Evolutionary conservation across 1,284 basidiomycete species (phyloP).

Genomic region (Chondrostereum purpureum): DNA sequence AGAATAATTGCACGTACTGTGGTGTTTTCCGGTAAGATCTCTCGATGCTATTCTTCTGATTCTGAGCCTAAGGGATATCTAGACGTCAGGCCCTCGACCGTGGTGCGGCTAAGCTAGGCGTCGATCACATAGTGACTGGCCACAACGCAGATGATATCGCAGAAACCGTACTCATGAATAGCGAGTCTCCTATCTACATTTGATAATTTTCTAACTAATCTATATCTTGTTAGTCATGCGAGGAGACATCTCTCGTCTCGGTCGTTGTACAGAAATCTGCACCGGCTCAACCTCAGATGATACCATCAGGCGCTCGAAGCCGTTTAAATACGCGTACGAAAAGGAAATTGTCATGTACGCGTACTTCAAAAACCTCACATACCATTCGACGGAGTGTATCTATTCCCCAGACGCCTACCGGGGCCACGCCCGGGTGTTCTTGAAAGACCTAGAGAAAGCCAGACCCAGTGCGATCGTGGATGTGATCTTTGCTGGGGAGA

Average conservation of each 20-base stretch:
- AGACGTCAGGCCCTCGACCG: conserved; percentile 88
- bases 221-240: conserved; percentile 89
- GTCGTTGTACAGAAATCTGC: conserved; percentile 90
- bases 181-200: no score
- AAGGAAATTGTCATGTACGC: conserved; percentile 99
- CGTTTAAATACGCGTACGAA: conserved; percentile 99
- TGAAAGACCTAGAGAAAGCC: conserved; percentile 93
- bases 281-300: conserved; percentile 76
- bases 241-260: conserved; percentile 92
- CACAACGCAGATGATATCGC: conserved; percentile 99
- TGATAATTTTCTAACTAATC: no score
- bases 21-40: conserved; percentile 74
- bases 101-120: conserved; percentile 82
- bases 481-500: conserved; percentile 93
- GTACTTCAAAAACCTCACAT: conserved; percentile 97
- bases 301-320: conserved; percentile 94
- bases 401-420: conserved; percentile 98
- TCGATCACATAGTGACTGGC: conserved; percentile 98
- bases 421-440: conserved; percentile 88
- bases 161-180: conserved; percentile 98
- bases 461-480: conserved; percentile 95
- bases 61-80: no score
- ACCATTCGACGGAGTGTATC: conserved; percentile 99
- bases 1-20: conserved; percentile 99
- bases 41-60: no score